These are phyloP conservation scores for Pichia sp. DNA, from an alignment of 1,139 yeast species.

Conservation along the genomic window DNA sequence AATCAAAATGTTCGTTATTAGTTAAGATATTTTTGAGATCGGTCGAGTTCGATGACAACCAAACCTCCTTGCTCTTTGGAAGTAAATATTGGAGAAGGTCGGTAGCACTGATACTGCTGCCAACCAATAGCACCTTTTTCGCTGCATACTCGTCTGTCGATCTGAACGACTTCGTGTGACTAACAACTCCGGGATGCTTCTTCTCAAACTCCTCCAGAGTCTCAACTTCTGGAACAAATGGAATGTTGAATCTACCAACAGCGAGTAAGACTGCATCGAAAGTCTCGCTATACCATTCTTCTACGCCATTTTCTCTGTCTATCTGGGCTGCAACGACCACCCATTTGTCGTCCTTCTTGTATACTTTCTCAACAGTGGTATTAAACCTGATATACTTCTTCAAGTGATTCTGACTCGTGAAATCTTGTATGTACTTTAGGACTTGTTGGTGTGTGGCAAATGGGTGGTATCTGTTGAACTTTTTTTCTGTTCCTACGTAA, in stretches of 20 bases:
- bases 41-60: not conserved
- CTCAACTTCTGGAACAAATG: conserved; percentile 41
- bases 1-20: not conserved
- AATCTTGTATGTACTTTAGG: conserved; percentile 30
- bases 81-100: conserved; percentile 48
- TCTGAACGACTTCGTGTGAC: conserved; percentile 44
- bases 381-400: conserved; percentile 36
- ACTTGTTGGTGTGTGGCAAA: conserved; percentile 37
- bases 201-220: conserved; percentile 40
- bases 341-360: conserved; percentile 24
- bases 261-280: conserved; percentile 45
- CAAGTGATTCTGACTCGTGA: conserved; percentile 32
- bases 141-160: conserved; percentile 32
- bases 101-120: conserved; percentile 48
- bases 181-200: conserved; percentile 37
- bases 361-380: conserved; percentile 40
- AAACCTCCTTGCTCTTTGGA: conserved; percentile 32
- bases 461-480: conserved; percentile 39
- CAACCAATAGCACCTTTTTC: conserved; percentile 46
- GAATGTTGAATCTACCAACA: conserved; percentile 44
- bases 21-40: not conserved
- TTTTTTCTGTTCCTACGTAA: conserved; percentile 8
- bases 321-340: conserved; percentile 15
- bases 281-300: conserved; percentile 33
- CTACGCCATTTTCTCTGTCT: conserved; percentile 25